Percentiles rank a stretch among this genome's conserved stretches.
Evolutionary conservation across 352 stramenopile species (phyloP).

Genomic region (Pythium diclinum): DNA sequence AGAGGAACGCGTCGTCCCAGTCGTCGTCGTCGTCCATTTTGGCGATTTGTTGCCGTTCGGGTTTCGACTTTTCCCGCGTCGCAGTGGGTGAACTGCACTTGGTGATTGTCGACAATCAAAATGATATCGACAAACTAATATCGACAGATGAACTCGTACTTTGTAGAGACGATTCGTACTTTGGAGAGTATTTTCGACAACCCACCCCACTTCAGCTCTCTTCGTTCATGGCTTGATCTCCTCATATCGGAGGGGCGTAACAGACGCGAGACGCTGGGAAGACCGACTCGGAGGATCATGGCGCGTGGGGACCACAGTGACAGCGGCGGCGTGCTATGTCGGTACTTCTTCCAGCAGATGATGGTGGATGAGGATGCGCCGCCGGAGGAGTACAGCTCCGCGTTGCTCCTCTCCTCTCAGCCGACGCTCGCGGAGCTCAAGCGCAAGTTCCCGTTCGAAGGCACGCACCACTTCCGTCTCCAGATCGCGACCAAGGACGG

Average conservation of each 20-base stretch:
- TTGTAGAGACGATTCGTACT: slow-evolving; percentile 14
- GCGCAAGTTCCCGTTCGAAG: slow-evolving; percentile 75
- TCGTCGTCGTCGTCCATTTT: slow-evolving; percentile 66
- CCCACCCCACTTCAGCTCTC: background rate
- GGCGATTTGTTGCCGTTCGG: slow-evolving; percentile 20
- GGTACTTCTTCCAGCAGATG: slow-evolving; percentile 84
- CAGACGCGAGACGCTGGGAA: slow-evolving; percentile 9
- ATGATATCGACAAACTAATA: slow-evolving; percentile 2
- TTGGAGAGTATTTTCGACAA: slow-evolving; percentile 15
- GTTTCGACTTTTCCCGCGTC: slow-evolving; percentile 4
- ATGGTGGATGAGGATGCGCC: slow-evolving; percentile 46
- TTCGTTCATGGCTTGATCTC: slow-evolving; percentile 20
- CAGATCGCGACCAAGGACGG: slow-evolving; percentile 32
- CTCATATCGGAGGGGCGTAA: slow-evolving; percentile 12
- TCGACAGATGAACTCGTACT: slow-evolving; percentile 19
- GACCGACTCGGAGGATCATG: slow-evolving; percentile 1
- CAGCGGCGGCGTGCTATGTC: slow-evolving; percentile 55
- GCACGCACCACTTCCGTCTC: slow-evolving; percentile 75
- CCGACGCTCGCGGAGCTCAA: slow-evolving; percentile 64
- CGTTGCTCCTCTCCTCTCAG: slow-evolving; percentile 57
- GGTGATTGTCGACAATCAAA: background rate
- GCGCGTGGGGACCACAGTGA: background rate
- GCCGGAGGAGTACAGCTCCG: slow-evolving; percentile 52
- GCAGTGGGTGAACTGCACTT: background rate
- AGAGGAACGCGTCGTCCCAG: slow-evolving; percentile 81